Base-by-base conservation (phyloP, 495 filamentous ascomycete genomes). In the Penicillium bialowiezense region DNA sequence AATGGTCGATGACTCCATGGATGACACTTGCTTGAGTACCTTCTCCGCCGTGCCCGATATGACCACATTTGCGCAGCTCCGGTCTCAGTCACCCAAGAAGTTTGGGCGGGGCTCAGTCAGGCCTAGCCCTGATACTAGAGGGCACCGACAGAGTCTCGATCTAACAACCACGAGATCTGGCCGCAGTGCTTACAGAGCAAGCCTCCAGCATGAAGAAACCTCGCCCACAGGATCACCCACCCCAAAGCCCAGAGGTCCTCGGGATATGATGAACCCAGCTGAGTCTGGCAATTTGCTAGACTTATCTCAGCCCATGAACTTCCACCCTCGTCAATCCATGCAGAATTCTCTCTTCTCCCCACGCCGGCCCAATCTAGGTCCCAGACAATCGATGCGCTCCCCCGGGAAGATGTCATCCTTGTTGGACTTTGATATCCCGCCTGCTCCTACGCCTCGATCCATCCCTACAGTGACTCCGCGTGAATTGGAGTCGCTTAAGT, bases 381-480 rank as follows among this genome's bases (percentile, higher is more conserved):
- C 55, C 26, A 61, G 65, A 3, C 63, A 73, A 19, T 61, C 69
- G n/a, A 63, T 61, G 36, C 58, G 64, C 7, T 66, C 68, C 5
- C 72, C 73, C 3, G 49, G 62, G 7, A 75, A 73, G 26, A 48
- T 48, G 43, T 53, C 64, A 13, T 72, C 68, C 53, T 78, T 97
- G 7, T 80, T 98, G 31, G 93, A 98, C 63, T 96, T 97, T 61
- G 91, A 97, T 54, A 86, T 97, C 13, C 89, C 90, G 8, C 88
- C 90, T 3, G 79, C 85, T 9, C 90, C 91, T 3, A 97, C 93
- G 1, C 93, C 93, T 14, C 86, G 92, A 46, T 95, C 88, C 34
- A 82, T 97, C 34, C 93, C 93, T 1, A 87, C 85, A 12, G 84
- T 97, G 52, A 96, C 95, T 3, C 87, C 91, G 1, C 85, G 93